A percentile compares a stretch with the other conserved stretches of the same genome.
phyloP scores from a whole-genome alignment of 805 yeast species.

The Saturnispora dispora region DNA sequence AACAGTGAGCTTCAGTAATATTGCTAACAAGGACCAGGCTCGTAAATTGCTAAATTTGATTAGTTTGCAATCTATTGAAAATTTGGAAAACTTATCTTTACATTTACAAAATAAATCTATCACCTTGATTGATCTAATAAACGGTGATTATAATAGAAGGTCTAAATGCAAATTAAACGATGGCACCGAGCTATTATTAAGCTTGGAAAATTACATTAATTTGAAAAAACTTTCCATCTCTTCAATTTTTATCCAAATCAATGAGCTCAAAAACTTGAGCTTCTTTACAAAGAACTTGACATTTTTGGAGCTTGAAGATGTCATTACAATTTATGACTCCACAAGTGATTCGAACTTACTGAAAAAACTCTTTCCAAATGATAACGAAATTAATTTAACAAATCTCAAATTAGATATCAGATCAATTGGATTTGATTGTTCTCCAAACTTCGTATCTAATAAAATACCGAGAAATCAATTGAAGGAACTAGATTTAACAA shows the following conservation, averaged over 20 bases:
- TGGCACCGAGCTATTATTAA: background rate
- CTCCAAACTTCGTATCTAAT: slow-evolving; percentile 13
- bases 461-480: slow-evolving; percentile 14
- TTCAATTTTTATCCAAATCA: slow-evolving; percentile 10
- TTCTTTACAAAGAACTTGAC: slow-evolving; percentile 8
- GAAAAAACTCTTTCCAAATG: slow-evolving; percentile 7
- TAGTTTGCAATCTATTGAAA: background rate
- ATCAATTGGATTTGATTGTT: slow-evolving; percentile 16
- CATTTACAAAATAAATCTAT: slow-evolving; percentile 3
- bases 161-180: background rate
- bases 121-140: slow-evolving; percentile 7
- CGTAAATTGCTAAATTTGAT: slow-evolving; percentile 2
- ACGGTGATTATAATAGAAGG: background rate
- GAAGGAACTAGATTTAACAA: slow-evolving; percentile 17
- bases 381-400: slow-evolving; percentile 4
- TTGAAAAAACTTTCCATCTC: slow-evolving; percentile 9
- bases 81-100: slow-evolving; percentile 4
- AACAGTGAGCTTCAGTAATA: slow-evolving; percentile 13
- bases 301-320: slow-evolving; percentile 13
- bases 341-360: slow-evolving; percentile 10
- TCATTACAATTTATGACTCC: background rate
- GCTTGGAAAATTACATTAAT: background rate
- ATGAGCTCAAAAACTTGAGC: background rate
- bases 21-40: slow-evolving; percentile 8
- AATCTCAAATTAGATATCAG: slow-evolving; percentile 17